These are phyloP conservation scores for Thraustochytrium sp. DNA, from an alignment of 352 stramenopile genomes.

Conservation along the genomic window DNA sequence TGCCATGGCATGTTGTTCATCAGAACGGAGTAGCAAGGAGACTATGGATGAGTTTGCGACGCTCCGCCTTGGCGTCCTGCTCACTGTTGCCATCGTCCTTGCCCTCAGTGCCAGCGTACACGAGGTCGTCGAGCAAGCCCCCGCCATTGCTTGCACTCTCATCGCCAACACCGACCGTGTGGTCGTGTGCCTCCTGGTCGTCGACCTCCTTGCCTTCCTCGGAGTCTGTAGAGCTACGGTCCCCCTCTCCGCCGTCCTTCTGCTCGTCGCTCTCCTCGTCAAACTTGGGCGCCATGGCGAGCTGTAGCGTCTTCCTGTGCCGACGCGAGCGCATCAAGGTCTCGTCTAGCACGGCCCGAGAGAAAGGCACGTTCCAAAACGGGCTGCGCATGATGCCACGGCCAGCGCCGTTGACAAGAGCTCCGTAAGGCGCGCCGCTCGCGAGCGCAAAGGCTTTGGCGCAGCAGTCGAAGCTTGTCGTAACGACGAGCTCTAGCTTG, in stretches of 20 bases:
- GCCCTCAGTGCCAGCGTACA: not conserved
- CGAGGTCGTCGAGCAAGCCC: not conserved
- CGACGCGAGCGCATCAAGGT: not conserved
- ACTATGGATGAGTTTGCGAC: conserved; percentile 11
- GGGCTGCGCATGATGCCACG: not conserved
- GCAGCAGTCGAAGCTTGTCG: conserved; percentile 13
- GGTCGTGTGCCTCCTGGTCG: not conserved
- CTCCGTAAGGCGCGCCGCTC: not conserved
- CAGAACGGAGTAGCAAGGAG: not conserved
- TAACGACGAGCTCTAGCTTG: not conserved
- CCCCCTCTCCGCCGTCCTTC: not conserved
- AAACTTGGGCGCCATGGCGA: conserved; percentile 12
- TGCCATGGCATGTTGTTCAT: not conserved
- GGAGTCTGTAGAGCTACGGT: not conserved
- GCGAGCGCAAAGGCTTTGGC: not conserved
- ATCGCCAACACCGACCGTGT: not conserved
- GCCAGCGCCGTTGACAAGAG: conserved; percentile 7
- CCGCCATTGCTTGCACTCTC: not conserved
- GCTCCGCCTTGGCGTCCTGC: not conserved
- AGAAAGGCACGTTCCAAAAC: conserved; percentile 26
- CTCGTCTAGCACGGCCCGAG: not conserved
- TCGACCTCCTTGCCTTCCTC: not conserved
- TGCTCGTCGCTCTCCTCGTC: not conserved
- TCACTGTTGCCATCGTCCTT: not conserved
- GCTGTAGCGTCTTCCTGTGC: not conserved